Evolutionary conservation across 768 basidiomycete species (phyloP), one percentile per base, ranked within the genome.

Genomic region (Sarcodon aspratus): DNA sequence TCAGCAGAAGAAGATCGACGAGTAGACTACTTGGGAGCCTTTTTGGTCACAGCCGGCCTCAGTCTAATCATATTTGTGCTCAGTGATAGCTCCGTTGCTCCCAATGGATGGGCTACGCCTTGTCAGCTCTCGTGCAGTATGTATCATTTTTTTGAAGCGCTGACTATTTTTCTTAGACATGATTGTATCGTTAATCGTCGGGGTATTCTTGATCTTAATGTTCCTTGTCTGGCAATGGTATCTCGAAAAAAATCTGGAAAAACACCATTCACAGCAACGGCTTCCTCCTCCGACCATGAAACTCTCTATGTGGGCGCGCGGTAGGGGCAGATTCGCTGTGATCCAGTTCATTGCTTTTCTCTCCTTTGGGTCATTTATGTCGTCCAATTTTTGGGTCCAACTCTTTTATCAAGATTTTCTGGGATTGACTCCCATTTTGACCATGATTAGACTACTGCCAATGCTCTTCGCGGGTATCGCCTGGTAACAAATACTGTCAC

Each of bases 21-120:
- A 0, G 71, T 91, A 0, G 90, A 93, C 51, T 90, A 86, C 85
- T 62, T 85, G 15, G 90, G 90, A 2, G 84, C 82, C 0, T 61
- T 72, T 12, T 61, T 91, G 11, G 64, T 79, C 48, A 87, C 85
- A 0, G 60, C 67, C 0, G 86, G 84, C 0, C 65, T 91, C 33
- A 74, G 83, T 1, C 64, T 91, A 0, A 69, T 92, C 52, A 71
- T 82, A 7, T 91, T 89, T 55, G 79, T 81, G 0, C 73, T 93
- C 3, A 78, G 80, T 44, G 76, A 85, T 53, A 85, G 78, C 6
- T 71, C 71, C n/a, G 63, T 70, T n/a, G 82, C 78, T 4, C 68
- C 74, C 0, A 43, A 76, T 4, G 74, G 76, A 8, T 90, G 85
- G 85, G 65, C 60, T 9, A 81, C 81, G 3, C 54, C 66, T 5